A percentile compares a stretch with the other conserved stretches of the same genome.
Evolutionary conservation across 2,329 filamentous ascomycete genomes (phyloP).

Genomic region (Xylaria sp.): DNA sequence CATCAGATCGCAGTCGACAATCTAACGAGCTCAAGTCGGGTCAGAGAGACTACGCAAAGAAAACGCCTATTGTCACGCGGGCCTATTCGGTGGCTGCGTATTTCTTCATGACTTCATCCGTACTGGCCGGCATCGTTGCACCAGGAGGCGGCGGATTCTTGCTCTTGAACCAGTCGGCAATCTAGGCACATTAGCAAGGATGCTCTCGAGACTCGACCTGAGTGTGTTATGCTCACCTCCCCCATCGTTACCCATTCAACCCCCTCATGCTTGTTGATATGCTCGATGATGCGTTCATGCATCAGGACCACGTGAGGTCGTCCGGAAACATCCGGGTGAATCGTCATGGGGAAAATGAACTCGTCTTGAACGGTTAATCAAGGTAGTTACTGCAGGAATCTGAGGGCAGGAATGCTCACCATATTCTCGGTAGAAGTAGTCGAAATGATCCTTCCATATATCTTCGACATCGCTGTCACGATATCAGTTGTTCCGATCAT

Average conservation of each 20-base stretch:
- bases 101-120: conserved; percentile 18
- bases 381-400: neutral
- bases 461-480: conserved; percentile 49
- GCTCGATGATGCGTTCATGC: conserved; percentile 22
- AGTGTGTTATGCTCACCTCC: conserved; percentile 5
- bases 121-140: conserved; percentile 49
- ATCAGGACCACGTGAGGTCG: conserved; percentile 44
- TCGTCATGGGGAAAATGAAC: conserved; percentile 72
- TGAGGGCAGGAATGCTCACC: conserved; percentile 27
- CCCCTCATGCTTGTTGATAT: conserved; percentile 39
- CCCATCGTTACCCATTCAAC: conserved; percentile 31
- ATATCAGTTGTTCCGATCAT: neutral
- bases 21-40: neutral
- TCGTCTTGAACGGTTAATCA: conserved; percentile 40
- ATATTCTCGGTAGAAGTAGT: conserved; percentile 72
- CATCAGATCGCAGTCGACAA: neutral
- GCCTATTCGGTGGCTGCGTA: neutral
- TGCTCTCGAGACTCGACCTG: neutral
- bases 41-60: neutral
- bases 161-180: conserved; percentile 67
- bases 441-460: conserved; percentile 61
- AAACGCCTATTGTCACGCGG: too few species aligned
- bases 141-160: conserved; percentile 53
- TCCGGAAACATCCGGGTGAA: conserved; percentile 69
- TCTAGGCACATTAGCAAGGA: conserved; percentile 38